These are phyloP conservation scores for Penicillium atrosanguineum DNA, from an alignment of 495 filamentous ascomycete species.

Conservation along the genomic window DNA sequence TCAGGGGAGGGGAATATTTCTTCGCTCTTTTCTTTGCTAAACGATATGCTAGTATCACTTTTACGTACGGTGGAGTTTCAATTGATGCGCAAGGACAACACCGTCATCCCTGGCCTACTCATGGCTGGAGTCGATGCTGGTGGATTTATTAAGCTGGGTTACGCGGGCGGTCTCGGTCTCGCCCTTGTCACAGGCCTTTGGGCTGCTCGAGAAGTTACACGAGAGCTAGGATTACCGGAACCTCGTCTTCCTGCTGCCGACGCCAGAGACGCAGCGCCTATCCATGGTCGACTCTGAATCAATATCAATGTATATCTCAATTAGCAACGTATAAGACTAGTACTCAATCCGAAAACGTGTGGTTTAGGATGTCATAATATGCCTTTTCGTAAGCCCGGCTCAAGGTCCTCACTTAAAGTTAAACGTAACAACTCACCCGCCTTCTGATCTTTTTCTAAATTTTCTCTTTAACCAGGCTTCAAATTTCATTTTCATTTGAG, in stretches of 20 bases:
- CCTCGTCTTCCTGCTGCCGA: slow-evolving; percentile 22
- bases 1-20: too few species aligned
- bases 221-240: slow-evolving; percentile 13
- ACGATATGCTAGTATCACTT: slow-evolving; percentile 21
- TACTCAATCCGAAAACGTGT: neutral
- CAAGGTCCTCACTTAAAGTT: neutral
- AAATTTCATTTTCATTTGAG: neutral
- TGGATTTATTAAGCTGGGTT: slow-evolving; percentile 25
- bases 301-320: neutral
- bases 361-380: neutral
- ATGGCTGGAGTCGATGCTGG: slow-evolving; percentile 27
- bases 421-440: neutral
- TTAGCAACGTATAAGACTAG: neutral
- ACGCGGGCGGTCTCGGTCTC: slow-evolving; percentile 22
- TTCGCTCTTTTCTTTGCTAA: too few species aligned
- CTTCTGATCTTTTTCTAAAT: neutral
- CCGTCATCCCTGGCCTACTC: slow-evolving; percentile 19
- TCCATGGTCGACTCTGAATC: slow-evolving; percentile 10
- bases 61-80: slow-evolving; percentile 25
- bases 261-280: slow-evolving; percentile 9
- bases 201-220: slow-evolving; percentile 19
- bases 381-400: too few species aligned
- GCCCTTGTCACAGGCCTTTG: slow-evolving; percentile 26
- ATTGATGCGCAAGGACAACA: slow-evolving; percentile 20
- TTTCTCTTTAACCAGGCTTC: neutral